Percentiles rank a stretch among this genome's conserved stretches.
Conservation (phyloP, 1,284 basidiomycete genomes). For the Malassezia sympodialis region DNA sequence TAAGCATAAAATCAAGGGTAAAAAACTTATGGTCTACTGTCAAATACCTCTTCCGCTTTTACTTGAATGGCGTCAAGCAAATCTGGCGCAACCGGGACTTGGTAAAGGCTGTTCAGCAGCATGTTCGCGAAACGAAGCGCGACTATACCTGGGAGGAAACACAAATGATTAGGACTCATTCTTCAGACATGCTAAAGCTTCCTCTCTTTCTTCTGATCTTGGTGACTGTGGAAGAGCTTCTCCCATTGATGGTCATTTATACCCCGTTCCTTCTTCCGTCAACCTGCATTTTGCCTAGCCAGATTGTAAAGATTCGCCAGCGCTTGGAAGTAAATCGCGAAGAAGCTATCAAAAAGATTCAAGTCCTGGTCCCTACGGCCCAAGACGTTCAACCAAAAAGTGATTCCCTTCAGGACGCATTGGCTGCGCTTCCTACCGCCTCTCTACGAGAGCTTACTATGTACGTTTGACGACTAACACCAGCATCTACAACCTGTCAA, state of each 20-base stretch:
- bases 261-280: slow-evolving; percentile 74
- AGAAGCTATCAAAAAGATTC: slow-evolving; percentile 21
- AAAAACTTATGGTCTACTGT: slow-evolving; percentile 28
- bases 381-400: slow-evolving; percentile 1
- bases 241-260: slow-evolving; percentile 74
- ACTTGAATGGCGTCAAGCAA: slow-evolving; percentile 44
- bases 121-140: slow-evolving; percentile 20
- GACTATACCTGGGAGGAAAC: slow-evolving; percentile 27
- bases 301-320: slow-evolving; percentile 52
- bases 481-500: slow-evolving; percentile 25
- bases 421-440: slow-evolving; percentile 16
- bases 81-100: slow-evolving; percentile 37
- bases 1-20: not conserved
- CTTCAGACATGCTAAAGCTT: slow-evolving; percentile 54
- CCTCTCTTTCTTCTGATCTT: slow-evolving; percentile 69
- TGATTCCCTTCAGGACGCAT: slow-evolving; percentile 3
- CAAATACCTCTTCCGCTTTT: slow-evolving; percentile 45
- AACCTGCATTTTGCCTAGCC: slow-evolving; percentile 73
- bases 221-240: slow-evolving; percentile 65
- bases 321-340: slow-evolving; percentile 32
- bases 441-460: slow-evolving; percentile 19
- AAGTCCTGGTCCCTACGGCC: slow-evolving; percentile 12
- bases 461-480: slow-evolving; percentile 2
- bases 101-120: slow-evolving; percentile 22
- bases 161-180: slow-evolving; percentile 30